Percentiles rank a stretch among this genome's conserved stretches.
Conservation (phyloP, 2,329 filamentous ascomycete species). For the Fusarium equiseti region DNA sequence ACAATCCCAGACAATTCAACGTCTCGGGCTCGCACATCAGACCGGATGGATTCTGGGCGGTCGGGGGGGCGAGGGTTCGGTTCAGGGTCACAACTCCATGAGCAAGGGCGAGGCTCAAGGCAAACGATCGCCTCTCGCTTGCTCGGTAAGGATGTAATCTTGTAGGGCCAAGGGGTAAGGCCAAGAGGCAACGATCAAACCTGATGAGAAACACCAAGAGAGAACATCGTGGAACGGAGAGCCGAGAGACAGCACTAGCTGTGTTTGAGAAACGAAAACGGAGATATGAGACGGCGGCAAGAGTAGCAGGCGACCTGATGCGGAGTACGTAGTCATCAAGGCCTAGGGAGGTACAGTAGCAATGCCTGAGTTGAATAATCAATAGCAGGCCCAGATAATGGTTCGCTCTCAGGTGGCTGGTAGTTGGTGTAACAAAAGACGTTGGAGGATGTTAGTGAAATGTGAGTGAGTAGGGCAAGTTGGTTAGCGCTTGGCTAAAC, state of each 20-base stretch:
- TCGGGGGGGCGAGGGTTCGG: slow-evolving; percentile 41
- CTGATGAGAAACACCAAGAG: slow-evolving; percentile 36
- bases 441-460: slow-evolving; percentile 34
- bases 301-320: slow-evolving; percentile 6
- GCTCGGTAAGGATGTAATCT: not conserved
- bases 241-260: slow-evolving; percentile 20
- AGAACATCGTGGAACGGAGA: slow-evolving; percentile 30
- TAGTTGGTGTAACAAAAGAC: slow-evolving; percentile 28
- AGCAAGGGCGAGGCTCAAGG: slow-evolving; percentile 18
- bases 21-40: slow-evolving; percentile 50
- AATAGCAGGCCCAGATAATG: slow-evolving; percentile 18
- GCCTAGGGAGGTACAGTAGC: not conserved
- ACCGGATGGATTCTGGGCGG: slow-evolving; percentile 48
- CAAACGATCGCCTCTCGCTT: slow-evolving; percentile 14
- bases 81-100: slow-evolving; percentile 31
- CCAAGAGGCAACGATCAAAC: slow-evolving; percentile 43
- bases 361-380: slow-evolving; percentile 8
- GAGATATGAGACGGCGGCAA: slow-evolving; percentile 40
- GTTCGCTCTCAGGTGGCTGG: slow-evolving; percentile 26
- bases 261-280: slow-evolving; percentile 35
- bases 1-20: slow-evolving; percentile 47
- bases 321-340: slow-evolving; percentile 3
- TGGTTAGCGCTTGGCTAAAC: slow-evolving; percentile 38
- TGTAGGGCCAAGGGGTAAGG: slow-evolving; percentile 2
- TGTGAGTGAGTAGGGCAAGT: slow-evolving; percentile 5